phyloP scores from a whole-genome alignment of 768 basidiomycete species.

The Rhodotorula sphaerocarpa region DNA sequence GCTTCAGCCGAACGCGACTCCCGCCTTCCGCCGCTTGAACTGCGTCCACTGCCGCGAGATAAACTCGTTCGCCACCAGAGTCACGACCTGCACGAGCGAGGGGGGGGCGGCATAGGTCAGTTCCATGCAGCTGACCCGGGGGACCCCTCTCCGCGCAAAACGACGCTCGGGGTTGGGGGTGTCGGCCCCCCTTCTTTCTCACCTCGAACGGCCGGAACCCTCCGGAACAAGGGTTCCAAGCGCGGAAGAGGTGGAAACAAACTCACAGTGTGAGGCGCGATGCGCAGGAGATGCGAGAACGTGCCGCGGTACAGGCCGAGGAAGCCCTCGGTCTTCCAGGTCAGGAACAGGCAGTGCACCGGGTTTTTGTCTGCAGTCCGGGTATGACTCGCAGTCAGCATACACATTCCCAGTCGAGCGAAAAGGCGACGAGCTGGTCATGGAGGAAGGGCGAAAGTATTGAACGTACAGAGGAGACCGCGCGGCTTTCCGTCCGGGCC shows the following conservation, averaged over 20 bases:
- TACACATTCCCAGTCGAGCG: too few relatives aligned
- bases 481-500: slow-evolving; percentile 58
- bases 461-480: slow-evolving; percentile 35
- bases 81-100: slow-evolving; percentile 68
- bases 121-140: slow-evolving; percentile 3
- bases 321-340: slow-evolving; percentile 77
- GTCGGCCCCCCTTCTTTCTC: too few relatives aligned
- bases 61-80: slow-evolving; percentile 66
- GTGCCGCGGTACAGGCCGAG: slow-evolving; percentile 97
- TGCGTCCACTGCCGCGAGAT: slow-evolving; percentile 31
- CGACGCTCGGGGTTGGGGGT: too few relatives aligned
- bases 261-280: slow-evolving; percentile 36
- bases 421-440: too few relatives aligned
- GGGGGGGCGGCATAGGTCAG: neutral
- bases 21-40: slow-evolving; percentile 6
- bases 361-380: slow-evolving; percentile 65
- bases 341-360: slow-evolving; percentile 95
- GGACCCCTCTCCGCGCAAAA: too few relatives aligned
- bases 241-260: too few relatives aligned
- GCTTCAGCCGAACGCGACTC: too few relatives aligned
- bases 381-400: neutral
- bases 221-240: too few relatives aligned
- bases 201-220: too few relatives aligned
- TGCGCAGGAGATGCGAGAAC: slow-evolving; percentile 74
- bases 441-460: too few relatives aligned